phyloP scores from a whole-genome alignment of 768 basidiomycete species.

The Podaxis pistillaris region DNA sequence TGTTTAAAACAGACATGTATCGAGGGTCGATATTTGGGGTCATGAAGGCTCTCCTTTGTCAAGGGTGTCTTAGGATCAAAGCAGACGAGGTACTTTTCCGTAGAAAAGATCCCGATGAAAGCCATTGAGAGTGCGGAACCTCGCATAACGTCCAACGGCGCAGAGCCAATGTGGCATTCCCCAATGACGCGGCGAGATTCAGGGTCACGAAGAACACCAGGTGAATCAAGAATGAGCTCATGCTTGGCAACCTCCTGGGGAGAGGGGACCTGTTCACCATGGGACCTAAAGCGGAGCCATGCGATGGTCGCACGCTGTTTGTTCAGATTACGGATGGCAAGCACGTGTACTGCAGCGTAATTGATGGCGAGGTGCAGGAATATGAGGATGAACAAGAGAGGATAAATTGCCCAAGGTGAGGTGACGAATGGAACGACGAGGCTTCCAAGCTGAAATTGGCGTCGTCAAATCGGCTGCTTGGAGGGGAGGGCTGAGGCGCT shows the following conservation, averaged over 20 bases:
- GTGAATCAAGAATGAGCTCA: constrained; percentile 28
- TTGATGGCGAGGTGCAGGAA: constrained; percentile 56
- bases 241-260: constrained; percentile 10
- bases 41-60: not conserved
- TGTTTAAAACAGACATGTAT: constrained; percentile 52
- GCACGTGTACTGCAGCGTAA: constrained; percentile 56
- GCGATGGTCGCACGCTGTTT: constrained; percentile 54
- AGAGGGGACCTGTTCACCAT: not conserved
- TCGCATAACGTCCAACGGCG: constrained; percentile 34
- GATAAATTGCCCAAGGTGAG: constrained; percentile 46
- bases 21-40: constrained; percentile 21
- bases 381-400: constrained; percentile 48
- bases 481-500: constrained; percentile 18
- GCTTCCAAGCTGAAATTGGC: constrained; percentile 50
- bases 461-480: not conserved
- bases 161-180: constrained; percentile 49
- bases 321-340: constrained; percentile 58
- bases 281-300: constrained; percentile 40
- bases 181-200: constrained; percentile 36
- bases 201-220: constrained; percentile 37
- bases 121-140: constrained; percentile 23
- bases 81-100: constrained; percentile 55
- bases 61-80: constrained; percentile 30
- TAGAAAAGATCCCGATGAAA: constrained; percentile 37
- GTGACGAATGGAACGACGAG: constrained; percentile 57